Conservation (phyloP, 495 filamentous ascomycete genomes). For the Podospora didyma region DNA sequence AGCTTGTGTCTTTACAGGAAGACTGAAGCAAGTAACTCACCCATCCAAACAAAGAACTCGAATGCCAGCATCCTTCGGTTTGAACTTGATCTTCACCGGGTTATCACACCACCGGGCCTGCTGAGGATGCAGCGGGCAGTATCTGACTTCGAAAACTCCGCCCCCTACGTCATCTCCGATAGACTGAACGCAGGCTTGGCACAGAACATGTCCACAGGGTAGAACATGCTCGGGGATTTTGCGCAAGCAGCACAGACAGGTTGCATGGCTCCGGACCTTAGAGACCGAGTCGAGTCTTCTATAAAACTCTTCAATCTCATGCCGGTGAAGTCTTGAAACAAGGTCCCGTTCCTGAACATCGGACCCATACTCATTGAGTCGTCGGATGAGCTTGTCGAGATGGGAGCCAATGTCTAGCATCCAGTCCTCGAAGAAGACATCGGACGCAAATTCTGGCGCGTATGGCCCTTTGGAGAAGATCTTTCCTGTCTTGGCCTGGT, state of each 20-base stretch:
- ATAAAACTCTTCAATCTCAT: conserved; percentile 27
- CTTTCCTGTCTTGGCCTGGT: conserved; percentile 39
- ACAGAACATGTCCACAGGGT: conserved; percentile 57
- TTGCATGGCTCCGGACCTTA: conserved; percentile 33
- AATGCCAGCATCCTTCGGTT: conserved; percentile 44
- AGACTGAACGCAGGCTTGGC: conserved; percentile 39
- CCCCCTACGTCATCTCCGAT: conserved; percentile 15
- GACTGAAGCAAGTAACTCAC: conserved; percentile 11
- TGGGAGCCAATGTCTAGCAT: conserved; percentile 13
- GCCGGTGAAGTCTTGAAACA: conserved; percentile 30
- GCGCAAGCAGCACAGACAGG: conserved; percentile 54
- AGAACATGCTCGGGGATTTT: conserved; percentile 50
- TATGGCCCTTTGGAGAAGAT: conserved; percentile 40
- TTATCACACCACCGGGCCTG: conserved; percentile 21
- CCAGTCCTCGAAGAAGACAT: conserved; percentile 25
- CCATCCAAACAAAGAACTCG: conserved; percentile 49
- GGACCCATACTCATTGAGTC: neutral
- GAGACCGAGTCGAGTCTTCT: neutral
- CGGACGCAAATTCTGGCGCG: conserved; percentile 30
- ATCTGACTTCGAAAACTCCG: conserved; percentile 8
- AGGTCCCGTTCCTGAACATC: conserved; percentile 3
- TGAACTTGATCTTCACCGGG: conserved; percentile 37
- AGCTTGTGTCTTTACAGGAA: neutral
- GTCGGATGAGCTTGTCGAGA: neutral
- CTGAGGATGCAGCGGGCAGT: conserved; percentile 32